Percentiles rank a stretch among this genome's conserved stretches.
phyloP scores from a whole-genome alignment of 495 filamentous ascomycete species.

The Penicillium salamii region DNA sequence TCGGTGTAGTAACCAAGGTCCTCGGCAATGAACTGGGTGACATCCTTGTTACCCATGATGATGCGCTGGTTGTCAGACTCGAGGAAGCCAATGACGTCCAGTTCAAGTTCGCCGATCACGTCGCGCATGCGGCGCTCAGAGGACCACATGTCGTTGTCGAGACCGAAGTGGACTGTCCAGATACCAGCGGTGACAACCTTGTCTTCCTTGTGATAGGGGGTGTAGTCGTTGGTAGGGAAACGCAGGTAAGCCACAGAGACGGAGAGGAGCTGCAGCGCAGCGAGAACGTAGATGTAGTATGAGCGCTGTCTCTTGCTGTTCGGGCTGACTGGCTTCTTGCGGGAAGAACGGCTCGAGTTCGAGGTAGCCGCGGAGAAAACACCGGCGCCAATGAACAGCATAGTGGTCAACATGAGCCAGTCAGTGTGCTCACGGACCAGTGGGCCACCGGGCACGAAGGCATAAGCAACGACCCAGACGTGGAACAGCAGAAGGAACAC shows the following conservation, averaged over 20 bases:
- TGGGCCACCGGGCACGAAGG: constrained; percentile 96
- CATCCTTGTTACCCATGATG: constrained; percentile 99
- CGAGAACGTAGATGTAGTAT: constrained; percentile 74
- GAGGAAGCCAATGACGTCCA: constrained; percentile 91
- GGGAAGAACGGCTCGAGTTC: constrained; percentile 40
- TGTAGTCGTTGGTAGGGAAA: constrained; percentile 90
- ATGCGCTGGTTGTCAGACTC: constrained; percentile 95
- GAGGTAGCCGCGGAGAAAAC: constrained; percentile 72
- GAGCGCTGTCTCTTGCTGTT: constrained; percentile 54
- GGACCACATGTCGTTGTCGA: constrained; percentile 99
- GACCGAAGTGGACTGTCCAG: constrained; percentile 98
- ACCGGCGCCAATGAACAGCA: constrained; percentile 81
- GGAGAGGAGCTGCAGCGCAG: constrained; percentile 72
- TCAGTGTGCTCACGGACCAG: constrained; percentile 93
- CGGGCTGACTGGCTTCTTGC: constrained; percentile 50
- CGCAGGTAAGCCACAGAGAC: constrained; percentile 83
- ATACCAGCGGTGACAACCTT: constrained; percentile 90
- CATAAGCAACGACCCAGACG: constrained; percentile 98
- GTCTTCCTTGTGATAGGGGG: constrained; percentile 81
- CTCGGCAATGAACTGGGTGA: constrained; percentile 92
- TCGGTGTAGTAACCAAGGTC: constrained; percentile 98
- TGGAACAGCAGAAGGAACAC: constrained; percentile 91
- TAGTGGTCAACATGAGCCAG: constrained; percentile 84
- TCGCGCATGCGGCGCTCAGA: constrained; percentile 92
- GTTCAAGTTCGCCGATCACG: constrained; percentile 86